Evolutionary conservation across 306 rosid species (phyloP).

Genomic region (Morella rubra): DNA sequence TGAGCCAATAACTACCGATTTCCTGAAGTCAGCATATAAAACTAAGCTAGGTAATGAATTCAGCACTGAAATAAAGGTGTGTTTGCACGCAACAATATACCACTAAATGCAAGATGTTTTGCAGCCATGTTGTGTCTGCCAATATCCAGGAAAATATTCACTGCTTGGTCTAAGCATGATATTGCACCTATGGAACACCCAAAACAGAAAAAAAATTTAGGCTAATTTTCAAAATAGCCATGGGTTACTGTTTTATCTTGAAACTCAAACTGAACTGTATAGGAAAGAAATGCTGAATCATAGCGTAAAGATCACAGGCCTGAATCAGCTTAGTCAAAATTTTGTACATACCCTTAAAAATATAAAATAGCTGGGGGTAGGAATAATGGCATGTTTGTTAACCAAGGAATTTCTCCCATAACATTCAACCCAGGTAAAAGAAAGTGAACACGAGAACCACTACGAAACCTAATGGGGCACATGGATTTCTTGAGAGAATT

Average conservation of each 20-base stretch:
- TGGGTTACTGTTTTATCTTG: neutral
- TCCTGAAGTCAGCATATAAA: constrained; percentile 47
- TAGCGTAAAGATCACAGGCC: neutral
- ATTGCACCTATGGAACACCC: constrained; percentile 50
- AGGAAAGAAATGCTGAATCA: neutral
- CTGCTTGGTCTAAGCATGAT: constrained; percentile 74
- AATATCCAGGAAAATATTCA: constrained; percentile 82
- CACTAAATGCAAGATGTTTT: too few relatives aligned
- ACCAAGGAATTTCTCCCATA: neutral
- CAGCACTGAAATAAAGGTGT: neutral
- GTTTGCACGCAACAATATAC: too few relatives aligned
- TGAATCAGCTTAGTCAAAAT: neutral
- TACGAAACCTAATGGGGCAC: neutral
- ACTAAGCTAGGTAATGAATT: constrained; percentile 22
- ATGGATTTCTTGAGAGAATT: neutral
- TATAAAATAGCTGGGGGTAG: neutral
- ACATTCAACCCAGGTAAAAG: neutral
- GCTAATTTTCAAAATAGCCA: constrained; percentile 24
- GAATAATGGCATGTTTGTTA: neutral
- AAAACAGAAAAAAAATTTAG: constrained; percentile 15
- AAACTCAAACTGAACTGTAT: neutral
- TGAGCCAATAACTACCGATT: constrained; percentile 74
- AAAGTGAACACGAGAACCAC: neutral
- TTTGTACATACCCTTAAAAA: neutral
- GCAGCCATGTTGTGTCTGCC: constrained; percentile 99